Evolutionary conservation across 192 early-diverging fungal species (phyloP), one percentile per base, ranked within the genome.

Genomic region (Backusella tarrabulga): DNA sequence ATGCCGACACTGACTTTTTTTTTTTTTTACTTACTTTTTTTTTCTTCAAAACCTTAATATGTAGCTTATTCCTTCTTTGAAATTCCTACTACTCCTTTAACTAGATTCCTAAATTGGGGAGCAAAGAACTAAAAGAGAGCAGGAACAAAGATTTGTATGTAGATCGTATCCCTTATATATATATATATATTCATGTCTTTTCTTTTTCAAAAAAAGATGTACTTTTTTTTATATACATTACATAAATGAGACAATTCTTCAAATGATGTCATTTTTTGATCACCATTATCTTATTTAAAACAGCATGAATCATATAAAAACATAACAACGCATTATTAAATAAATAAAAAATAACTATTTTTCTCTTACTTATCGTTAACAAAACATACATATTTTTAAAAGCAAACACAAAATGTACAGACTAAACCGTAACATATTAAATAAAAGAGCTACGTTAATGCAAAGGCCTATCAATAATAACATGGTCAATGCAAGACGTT

Each of bases 11-110:
- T 26, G 21, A 26, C 26, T 56, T 21, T 56, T 56, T 52, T 54
- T 54, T 56, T 56, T n/a, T 56, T 60, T 60, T 56, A 23, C n/a
- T 21, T 6, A 21, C 7, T 21, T 23, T 11, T 23, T 23, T 1
- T 54, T 52, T 54, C 9, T 38, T 21, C 40, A 56, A 32, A 34
- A 34, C 12, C 36, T 21, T 63, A 44, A 42, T 38, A 40, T 38
- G 9, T 66, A 78, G 77, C 68, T 50, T 78, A 78, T 63, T 78
- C 77, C 40, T 78, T 78, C 38, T 72, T 78, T 32, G 77, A 78
- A n/a, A 67, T 66, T n/a, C 77, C 77, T 9, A 50, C 69, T 4
- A 73, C 69, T n/a, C 56, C 77, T 3, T 23, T 78, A 14, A 76
- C 71, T 23, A 72, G 76, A 75, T 66, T 75, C 19, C 12, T 75